Conservation (phyloP, 495 filamentous ascomycete species). For the Annulohypoxylon maeteangense region DNA sequence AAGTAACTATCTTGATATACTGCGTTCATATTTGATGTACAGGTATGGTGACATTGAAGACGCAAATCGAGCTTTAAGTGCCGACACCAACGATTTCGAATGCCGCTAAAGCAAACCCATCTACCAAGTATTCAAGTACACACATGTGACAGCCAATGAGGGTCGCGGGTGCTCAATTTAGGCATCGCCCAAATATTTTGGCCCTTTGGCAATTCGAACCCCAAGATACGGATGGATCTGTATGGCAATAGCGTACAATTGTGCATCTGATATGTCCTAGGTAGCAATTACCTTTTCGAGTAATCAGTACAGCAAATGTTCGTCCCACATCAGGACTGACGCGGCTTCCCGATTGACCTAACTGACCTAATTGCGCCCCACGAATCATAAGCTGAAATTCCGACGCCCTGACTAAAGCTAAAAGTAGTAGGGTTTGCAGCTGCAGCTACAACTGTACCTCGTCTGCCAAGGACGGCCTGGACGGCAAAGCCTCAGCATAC, state of each 20-base stretch:
- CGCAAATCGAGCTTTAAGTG: constrained; percentile 7
- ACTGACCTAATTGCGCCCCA: background rate
- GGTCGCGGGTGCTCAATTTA: background rate
- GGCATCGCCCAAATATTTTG: constrained; percentile 4
- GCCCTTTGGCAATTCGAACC: background rate
- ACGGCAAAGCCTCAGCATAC: constrained; percentile 31
- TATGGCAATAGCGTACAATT: background rate
- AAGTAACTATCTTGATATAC: no score
- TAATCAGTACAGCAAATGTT: background rate
- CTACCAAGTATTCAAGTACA: background rate
- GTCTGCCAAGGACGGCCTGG: constrained; percentile 28
- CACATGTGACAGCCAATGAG: constrained; percentile 18
- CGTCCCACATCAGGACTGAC: background rate
- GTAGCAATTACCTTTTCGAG: background rate
- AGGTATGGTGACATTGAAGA: constrained; percentile 2
- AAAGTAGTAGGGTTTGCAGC: constrained; percentile 16
- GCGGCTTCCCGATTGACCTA: constrained; percentile 2
- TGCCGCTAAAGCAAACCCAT: background rate
- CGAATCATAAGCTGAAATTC: constrained; percentile 18
- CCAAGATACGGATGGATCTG: background rate
- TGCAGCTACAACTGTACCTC: constrained; percentile 4
- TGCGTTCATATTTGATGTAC: background rate
- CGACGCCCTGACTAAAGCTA: constrained; percentile 1
- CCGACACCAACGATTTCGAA: constrained; percentile 15
- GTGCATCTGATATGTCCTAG: background rate